Conservation (phyloP, 345 rosid species). For the Camelina neglecta region DNA sequence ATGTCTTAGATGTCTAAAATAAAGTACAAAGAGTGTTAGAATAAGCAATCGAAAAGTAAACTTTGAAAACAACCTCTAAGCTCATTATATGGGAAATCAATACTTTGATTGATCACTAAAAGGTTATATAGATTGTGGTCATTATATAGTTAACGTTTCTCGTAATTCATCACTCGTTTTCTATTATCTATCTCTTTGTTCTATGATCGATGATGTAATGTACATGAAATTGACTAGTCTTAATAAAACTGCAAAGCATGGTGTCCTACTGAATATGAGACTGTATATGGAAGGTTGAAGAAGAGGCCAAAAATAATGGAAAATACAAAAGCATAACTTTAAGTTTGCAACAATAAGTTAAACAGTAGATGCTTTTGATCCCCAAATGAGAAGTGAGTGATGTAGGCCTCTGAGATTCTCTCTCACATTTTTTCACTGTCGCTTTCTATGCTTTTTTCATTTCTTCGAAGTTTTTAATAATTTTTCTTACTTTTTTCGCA, state of each 20-base stretch:
- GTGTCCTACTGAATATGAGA: constrained; percentile 37
- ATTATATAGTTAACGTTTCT: constrained; percentile 28
- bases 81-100: constrained; percentile 21
- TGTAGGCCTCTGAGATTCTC: constrained; percentile 37
- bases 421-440: constrained; percentile 24
- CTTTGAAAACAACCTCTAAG: constrained; percentile 40
- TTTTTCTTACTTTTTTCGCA: background rate
- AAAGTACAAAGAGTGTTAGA: constrained; percentile 20
- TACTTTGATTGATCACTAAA: background rate
- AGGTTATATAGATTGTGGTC: constrained; percentile 23
- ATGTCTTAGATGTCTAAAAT: background rate
- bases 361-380: constrained; percentile 42
- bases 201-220: background rate
- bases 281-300: constrained; percentile 29
- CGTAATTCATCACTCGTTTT: constrained; percentile 36
- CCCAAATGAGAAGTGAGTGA: constrained; percentile 33
- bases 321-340: constrained; percentile 39
- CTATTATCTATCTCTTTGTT: background rate
- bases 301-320: constrained; percentile 39
- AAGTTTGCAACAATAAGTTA: constrained; percentile 27
- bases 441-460: constrained; percentile 12
- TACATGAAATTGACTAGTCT: constrained; percentile 40
- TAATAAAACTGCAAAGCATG: constrained; percentile 20
- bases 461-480: background rate
- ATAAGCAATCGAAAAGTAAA: constrained; percentile 21